Evolutionary conservation across 2,329 filamentous ascomycete genomes (phyloP).

Genomic region (Phaeophleospora eucalypticola): DNA sequence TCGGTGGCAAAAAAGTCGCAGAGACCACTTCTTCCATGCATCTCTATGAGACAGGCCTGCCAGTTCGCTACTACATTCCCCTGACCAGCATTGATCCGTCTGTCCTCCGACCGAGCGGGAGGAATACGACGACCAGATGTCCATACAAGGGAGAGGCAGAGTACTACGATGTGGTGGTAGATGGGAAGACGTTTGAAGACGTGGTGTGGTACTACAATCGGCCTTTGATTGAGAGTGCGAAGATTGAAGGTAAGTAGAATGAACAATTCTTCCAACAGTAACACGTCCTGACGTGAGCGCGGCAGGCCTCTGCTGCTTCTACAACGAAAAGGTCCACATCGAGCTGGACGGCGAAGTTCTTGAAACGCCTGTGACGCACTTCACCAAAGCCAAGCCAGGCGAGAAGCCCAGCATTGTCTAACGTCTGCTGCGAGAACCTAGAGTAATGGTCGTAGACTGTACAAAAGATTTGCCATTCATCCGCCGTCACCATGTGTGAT

Average conservation of each 20-base stretch:
- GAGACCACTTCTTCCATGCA: constrained; percentile 47
- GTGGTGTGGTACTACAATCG: constrained; percentile 60
- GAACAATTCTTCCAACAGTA: too few species aligned
- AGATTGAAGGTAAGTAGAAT: constrained; percentile 49
- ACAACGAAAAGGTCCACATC: constrained; percentile 66
- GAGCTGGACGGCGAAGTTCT: constrained; percentile 42
- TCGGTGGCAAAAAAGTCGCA: constrained; percentile 48
- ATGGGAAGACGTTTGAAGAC: constrained; percentile 45
- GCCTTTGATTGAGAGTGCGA: constrained; percentile 54
- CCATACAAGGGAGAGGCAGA: constrained; percentile 65
- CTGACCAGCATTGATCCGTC: constrained; percentile 47
- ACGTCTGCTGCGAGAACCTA: too few species aligned
- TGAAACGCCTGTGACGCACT: constrained; percentile 31
- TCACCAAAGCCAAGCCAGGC: constrained; percentile 21
- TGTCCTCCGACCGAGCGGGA: constrained; percentile 49
- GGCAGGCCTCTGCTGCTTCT: constrained; percentile 50
- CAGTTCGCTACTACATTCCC: constrained; percentile 58
- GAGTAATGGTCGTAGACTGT: too few species aligned
- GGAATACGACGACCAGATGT: constrained; percentile 53
- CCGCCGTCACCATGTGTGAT: too few species aligned
- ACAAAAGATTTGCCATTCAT: too few species aligned
- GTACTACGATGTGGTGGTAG: constrained; percentile 54
- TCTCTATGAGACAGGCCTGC: constrained; percentile 58
- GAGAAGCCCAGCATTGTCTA: constrained; percentile 11
- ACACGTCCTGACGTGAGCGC: too few species aligned